Conservation (phyloP, 2,329 filamentous ascomycete genomes). For the Aureobasidium sp. region DNA sequence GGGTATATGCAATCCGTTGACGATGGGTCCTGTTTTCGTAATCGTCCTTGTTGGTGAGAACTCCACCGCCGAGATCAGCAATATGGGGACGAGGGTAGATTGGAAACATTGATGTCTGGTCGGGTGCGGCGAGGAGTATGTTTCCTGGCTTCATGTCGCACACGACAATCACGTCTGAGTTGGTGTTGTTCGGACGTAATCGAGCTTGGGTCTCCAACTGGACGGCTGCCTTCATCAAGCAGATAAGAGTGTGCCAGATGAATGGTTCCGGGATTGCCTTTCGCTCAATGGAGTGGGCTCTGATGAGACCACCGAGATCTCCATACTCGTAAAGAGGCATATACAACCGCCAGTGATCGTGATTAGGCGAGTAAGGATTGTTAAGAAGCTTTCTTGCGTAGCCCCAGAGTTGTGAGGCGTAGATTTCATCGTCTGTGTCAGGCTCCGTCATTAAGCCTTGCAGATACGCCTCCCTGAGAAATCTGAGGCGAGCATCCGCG, state of each 20-base stretch:
- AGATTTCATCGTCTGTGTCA: not conserved
- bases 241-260: not conserved
- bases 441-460: not conserved
- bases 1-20: not conserved
- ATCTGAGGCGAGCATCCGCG: not conserved
- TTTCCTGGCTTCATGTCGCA: conserved; percentile 1
- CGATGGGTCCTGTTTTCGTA: not conserved
- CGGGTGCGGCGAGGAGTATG: not conserved
- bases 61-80: not conserved
- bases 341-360: not conserved
- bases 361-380: not conserved
- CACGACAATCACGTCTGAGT: not conserved
- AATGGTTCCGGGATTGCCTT: not conserved
- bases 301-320: not conserved
- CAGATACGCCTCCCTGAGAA: not conserved
- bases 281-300: not conserved
- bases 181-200: not conserved
- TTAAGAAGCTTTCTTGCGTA: not conserved
- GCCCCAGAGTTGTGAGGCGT: not conserved
- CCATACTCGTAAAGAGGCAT: not conserved
- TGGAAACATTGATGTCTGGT: not conserved
- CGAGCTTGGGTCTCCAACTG: not conserved
- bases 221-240: not conserved
- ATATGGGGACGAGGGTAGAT: not conserved
- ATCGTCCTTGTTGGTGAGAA: not conserved